Evolutionary conservation across 2,329 filamentous ascomycete species (phyloP).

Genomic region (Phialocephala subalpina): DNA sequence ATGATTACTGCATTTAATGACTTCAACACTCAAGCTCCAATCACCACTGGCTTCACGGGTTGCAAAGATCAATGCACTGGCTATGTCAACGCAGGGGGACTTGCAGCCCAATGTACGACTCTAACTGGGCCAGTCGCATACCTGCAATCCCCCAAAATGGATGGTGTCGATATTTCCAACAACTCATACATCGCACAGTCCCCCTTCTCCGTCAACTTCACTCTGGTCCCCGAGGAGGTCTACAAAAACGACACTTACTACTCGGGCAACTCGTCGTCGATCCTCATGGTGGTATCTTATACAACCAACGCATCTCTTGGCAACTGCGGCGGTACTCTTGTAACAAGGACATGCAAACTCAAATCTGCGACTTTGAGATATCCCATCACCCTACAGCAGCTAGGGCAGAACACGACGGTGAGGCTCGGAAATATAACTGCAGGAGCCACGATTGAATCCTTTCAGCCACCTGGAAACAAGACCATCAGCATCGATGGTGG

Average conservation of each 20-base stretch:
- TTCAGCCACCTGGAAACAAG: slow-evolving; percentile 1
- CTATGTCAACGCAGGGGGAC: slow-evolving; percentile 20
- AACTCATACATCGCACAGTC: not conserved
- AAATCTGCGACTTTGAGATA: slow-evolving; percentile 3
- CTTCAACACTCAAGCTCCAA: slow-evolving; percentile 21
- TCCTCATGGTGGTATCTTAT: slow-evolving; percentile 1
- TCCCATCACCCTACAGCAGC: slow-evolving; percentile 6
- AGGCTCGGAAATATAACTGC: not conserved
- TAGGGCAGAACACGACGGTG: not conserved
- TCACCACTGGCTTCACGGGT: slow-evolving; percentile 20
- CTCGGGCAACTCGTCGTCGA: not conserved
- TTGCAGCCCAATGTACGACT: slow-evolving; percentile 16
- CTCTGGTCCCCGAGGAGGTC: not conserved
- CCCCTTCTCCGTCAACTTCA: slow-evolving; percentile 3
- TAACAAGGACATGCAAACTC: not conserved
- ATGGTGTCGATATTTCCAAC: not conserved
- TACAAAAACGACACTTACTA: not conserved
- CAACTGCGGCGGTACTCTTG: not conserved
- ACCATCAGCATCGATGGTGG: not conserved
- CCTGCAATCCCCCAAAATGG: not conserved
- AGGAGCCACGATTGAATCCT: not conserved
- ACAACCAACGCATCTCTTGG: not conserved
- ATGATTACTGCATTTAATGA: slow-evolving; percentile 21
- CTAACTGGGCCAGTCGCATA: slow-evolving; percentile 10
- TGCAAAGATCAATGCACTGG: slow-evolving; percentile 21